Evolutionary conservation across 345 rosid species (phyloP), one percentile per base, ranked within the genome.

Genomic region (Firmiana major): DNA sequence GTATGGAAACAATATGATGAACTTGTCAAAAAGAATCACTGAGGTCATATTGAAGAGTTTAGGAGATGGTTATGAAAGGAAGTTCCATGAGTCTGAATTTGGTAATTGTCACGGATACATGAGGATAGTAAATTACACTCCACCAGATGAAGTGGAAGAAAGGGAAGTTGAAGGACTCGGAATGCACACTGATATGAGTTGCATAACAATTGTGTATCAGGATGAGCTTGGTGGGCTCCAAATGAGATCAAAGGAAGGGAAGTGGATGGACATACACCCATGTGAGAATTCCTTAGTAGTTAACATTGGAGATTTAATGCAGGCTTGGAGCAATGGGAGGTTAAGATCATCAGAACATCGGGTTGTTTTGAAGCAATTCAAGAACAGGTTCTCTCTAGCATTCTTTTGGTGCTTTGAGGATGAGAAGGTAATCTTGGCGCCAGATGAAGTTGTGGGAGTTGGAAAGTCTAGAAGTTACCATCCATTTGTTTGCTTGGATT

Each of bases 151-250:
- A 1, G 80, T 85, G 2, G 85, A 81, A 63, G 86, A 86, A 64
- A 78, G 74, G 38, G 83, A 85, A 68, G 84, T 87, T 58, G 97
- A 93, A 78, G 94, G 98, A 51, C 94, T 89, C 0, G 94, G 97
- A 54, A 85, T 88, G 90, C 97, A 89, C 79, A 90, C 93, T 0
- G 97, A 93, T 48, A 91, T 91, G 98, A 91, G 97, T 77, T 93
- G 97, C 79, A 84, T 90, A 83, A 90, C 97, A 17, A 84, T 90
- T 9, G 86, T 92, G 38, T 87, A 87, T 81, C 98, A 90, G 79
- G 94, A 89, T 66, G 88, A 83, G 74, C 84, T 76, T 10, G 95
- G 95, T 7, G 98, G 98, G 6, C 89, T 93, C 7, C 97, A 93
- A 75, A 83, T 93, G 92, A 90, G 90, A 77, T 91, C 91, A 0